Percentiles rank a stretch among this genome's conserved stretches.
These are phyloP conservation scores for Pyrenophora graminea DNA, from an alignment of 2,329 filamentous ascomycete genomes.

Conservation along the genomic window DNA sequence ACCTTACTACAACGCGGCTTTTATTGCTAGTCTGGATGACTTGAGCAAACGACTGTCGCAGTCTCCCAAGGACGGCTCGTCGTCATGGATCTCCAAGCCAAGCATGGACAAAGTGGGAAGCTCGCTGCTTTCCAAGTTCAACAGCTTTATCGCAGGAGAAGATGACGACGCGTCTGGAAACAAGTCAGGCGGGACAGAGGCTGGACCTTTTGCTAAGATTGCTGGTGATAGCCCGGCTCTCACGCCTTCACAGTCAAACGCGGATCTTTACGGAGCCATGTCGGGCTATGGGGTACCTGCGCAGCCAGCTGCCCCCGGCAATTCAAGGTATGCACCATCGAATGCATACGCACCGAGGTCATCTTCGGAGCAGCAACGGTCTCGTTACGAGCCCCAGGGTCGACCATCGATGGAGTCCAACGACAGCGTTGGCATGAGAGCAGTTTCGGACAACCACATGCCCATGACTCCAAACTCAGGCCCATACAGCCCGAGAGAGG, in stretches of 20 bases:
- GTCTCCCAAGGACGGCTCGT: constrained; percentile 77
- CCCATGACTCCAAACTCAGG: constrained; percentile 33
- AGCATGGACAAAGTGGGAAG: constrained; percentile 95
- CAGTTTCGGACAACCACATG: constrained; percentile 38
- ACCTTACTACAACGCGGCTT: constrained; percentile 77
- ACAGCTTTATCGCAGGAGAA: constrained; percentile 93
- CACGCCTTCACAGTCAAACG: constrained; percentile 64
- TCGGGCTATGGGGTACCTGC: constrained; percentile 55
- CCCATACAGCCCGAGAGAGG: constrained; percentile 37
- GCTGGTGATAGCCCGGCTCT: constrained; percentile 62
- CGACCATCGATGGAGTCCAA: constrained; percentile 46
- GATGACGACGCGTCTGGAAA: constrained; percentile 70
- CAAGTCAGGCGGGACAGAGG: constrained; percentile 60
- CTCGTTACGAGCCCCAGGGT: constrained; percentile 53
- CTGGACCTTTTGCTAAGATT: constrained; percentile 81
- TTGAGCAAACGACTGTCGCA: constrained; percentile 81
- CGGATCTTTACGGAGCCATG: constrained; percentile 76
- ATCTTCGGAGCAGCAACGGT: constrained; percentile 57
- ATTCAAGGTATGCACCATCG: constrained; percentile 47
- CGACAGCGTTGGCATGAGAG: constrained; percentile 30
- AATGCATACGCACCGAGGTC: constrained; percentile 52
- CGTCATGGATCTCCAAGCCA: constrained; percentile 91
- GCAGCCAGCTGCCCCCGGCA: constrained; percentile 31
- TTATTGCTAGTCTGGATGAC: constrained; percentile 80
- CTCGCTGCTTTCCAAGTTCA: constrained; percentile 89